Evolutionary conservation across 768 basidiomycete species (phyloP).

Genomic region (Tephrocybe sp.): DNA sequence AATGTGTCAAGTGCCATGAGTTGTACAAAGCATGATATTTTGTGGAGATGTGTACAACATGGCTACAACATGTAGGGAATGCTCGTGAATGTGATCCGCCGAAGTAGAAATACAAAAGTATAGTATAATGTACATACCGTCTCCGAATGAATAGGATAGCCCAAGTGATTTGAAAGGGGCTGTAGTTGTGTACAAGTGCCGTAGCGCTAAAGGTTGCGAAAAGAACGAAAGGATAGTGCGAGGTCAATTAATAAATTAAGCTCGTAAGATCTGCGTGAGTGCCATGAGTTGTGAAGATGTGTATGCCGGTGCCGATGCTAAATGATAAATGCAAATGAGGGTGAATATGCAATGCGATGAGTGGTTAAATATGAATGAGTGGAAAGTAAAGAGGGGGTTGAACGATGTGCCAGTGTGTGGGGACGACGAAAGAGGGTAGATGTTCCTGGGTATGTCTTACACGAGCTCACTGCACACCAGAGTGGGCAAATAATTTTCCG

Average conservation of each 20-base stretch:
- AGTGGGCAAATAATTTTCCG: constrained; percentile 47
- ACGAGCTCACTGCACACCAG: constrained; percentile 29
- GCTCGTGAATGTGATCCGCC: constrained; percentile 7
- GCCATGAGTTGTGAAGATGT: background rate
- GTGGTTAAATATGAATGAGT: background rate
- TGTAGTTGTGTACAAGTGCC: constrained; percentile 3
- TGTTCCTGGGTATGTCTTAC: too few relatives aligned
- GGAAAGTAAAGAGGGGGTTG: background rate
- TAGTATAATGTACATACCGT: constrained; percentile 12
- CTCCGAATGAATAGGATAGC: constrained; percentile 1
- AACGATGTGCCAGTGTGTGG: background rate
- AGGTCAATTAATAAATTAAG: constrained; percentile 8
- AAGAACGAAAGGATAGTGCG: background rate
- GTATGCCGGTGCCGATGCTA: constrained; percentile 2
- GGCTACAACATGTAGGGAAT: background rate
- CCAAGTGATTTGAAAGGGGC: background rate
- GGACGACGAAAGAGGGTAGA: background rate
- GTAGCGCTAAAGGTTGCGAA: background rate
- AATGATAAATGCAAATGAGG: constrained; percentile 15
- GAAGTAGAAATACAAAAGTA: constrained; percentile 10
- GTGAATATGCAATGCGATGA: constrained; percentile 15
- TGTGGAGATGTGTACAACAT: background rate
- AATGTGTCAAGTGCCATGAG: background rate
- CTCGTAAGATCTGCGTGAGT: background rate
- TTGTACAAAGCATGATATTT: too few relatives aligned